Percentiles rank a stretch among this genome's conserved stretches.
phyloP scores from a whole-genome alignment of 2,329 filamentous ascomycete species.

The Cercospora berteroae region DNA sequence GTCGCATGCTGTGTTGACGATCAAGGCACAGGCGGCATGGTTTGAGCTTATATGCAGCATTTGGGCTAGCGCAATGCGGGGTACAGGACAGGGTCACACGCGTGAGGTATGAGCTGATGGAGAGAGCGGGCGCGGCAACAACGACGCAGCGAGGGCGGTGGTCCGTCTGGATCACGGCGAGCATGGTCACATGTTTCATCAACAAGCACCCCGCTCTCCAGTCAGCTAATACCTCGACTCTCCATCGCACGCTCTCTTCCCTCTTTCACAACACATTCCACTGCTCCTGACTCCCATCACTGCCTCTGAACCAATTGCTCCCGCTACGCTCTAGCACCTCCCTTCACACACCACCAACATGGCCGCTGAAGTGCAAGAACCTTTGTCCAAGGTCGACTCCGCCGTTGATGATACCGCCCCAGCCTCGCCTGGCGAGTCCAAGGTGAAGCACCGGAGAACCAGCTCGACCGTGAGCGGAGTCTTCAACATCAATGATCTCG shows the following conservation, averaged over 20 bases:
- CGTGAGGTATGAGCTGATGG: slow-evolving; percentile 1
- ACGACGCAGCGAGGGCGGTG: not conserved
- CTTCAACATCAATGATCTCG: slow-evolving; percentile 64
- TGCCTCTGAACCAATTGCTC: not conserved
- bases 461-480: slow-evolving; percentile 73
- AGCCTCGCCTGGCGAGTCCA: slow-evolving; percentile 65
- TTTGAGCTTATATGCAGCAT: slow-evolving; percentile 5
- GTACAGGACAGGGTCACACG: not conserved
- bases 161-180: not conserved
- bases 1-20: not conserved
- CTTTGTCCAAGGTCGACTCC: slow-evolving; percentile 82
- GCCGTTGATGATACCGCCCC: slow-evolving; percentile 69
- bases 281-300: not conserved
- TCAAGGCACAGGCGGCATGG: not conserved
- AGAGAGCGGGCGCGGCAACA: not conserved
- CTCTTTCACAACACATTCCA: not conserved
- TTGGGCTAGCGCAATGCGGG: not conserved
- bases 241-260: not conserved
- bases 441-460: slow-evolving; percentile 64
- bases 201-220: not conserved
- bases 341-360: slow-evolving; percentile 36
- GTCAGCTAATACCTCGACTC: not conserved
- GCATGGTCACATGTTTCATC: slow-evolving; percentile 9
- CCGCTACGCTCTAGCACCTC: not conserved
- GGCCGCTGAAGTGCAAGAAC: slow-evolving; percentile 51